Base-by-base conservation (phyloP, 352 stramenopile species). In the Globisporangium okanoganense region DNA sequence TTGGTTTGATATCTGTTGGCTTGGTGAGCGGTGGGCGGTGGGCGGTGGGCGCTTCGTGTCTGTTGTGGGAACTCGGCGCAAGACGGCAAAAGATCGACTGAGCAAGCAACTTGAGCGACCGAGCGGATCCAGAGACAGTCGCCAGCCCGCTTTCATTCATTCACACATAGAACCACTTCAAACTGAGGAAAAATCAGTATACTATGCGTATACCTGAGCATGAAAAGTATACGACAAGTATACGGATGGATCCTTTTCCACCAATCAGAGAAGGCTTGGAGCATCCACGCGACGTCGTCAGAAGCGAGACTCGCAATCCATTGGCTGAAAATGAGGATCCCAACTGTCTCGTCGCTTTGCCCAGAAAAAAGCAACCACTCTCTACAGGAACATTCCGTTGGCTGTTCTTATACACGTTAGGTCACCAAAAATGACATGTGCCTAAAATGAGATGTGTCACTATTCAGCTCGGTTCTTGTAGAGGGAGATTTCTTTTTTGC, bases 401-500 rank as follows among this genome's bases (percentile, higher is more conserved):
- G 10, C 31, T 63, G 51, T 60, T 65, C 60, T 65, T 61, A 18
- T 47, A 29, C 3, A 13, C 6, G 44, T 1, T 12, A 33, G 3
- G 27, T 53, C 60, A 61, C 54, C n/a, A n/a, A 57, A 45, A 45
- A 3, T 22, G 16, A 45, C 12, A 2, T 63, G 43, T 20, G 14
- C 20, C 14, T 55, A 62, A 44, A 62, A 6, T 31, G 56, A 36
- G 51, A n/a, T 2, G 7, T 35, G 27, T 44, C 41, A 55, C 14
- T 44, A 20, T 29, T 18, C 14, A 38, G 8, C 18, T 33, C 18
- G 2, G 64, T 50, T 65, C 55, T 66, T 75, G 24, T 72, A 78
- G 24, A 79, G 66, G 71, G 60, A 79, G 69, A 47, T 79, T 82
- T 79, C 71, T 66, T 52, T 72, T 73, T 69, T 48, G 55, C 20